phyloP scores from a whole-genome alignment of 169 alveolate genomes.

The Condylostoma magnum region DNA sequence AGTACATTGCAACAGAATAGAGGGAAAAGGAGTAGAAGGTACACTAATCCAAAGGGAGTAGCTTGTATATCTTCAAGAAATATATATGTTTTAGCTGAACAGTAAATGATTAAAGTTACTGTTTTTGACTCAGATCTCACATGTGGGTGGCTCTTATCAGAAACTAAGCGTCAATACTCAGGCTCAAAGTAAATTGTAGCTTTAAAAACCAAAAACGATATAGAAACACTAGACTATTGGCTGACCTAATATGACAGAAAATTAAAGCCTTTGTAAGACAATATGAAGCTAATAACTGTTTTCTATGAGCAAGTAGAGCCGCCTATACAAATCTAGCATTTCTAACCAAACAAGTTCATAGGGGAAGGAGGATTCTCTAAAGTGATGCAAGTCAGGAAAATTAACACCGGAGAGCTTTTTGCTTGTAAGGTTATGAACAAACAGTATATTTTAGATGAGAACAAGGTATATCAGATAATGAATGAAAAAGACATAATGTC shows the following conservation, averaged over 20 bases:
- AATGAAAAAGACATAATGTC: slow-evolving; percentile 56
- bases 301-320: not conserved
- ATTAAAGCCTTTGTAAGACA: slow-evolving; percentile 3
- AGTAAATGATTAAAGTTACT: not conserved
- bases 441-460: slow-evolving; percentile 28
- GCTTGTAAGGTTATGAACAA: slow-evolving; percentile 63
- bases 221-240: slow-evolving; percentile 8
- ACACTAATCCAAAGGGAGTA: no score
- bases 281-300: slow-evolving; percentile 15
- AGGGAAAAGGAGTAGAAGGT: no score
- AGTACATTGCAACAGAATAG: no score
- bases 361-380: slow-evolving; percentile 33
- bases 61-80: no score
- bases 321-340: not conserved
- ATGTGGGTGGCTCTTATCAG: slow-evolving; percentile 31
- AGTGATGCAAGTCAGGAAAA: slow-evolving; percentile 44
- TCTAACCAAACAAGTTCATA: slow-evolving; percentile 10
- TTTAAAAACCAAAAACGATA: not conserved
- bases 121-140: slow-evolving; percentile 22
- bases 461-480: slow-evolving; percentile 22
- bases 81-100: no score
- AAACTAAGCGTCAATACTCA: slow-evolving; percentile 10
- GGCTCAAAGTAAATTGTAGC: not conserved
- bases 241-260: not conserved
- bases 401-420: slow-evolving; percentile 61